phyloP scores from a whole-genome alignment of 1,284 basidiomycete genomes.

The Paramarasmius palmivorus region DNA sequence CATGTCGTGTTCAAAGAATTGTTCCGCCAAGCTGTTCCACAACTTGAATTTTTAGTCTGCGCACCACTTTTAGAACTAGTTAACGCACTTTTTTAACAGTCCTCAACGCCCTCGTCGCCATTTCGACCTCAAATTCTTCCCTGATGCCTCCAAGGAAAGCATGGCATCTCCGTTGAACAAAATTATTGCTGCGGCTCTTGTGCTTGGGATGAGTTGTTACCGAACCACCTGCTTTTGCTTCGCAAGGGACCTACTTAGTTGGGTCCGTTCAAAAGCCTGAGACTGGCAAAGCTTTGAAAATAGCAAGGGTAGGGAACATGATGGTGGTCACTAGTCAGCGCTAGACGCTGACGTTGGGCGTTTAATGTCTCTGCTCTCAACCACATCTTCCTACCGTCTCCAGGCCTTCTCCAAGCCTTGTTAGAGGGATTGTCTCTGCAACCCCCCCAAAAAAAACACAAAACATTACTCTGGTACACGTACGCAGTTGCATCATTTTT shows the following conservation, averaged over 20 bases:
- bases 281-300: constrained; percentile 33
- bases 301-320: constrained; percentile 30
- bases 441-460: no score
- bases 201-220: constrained; percentile 88
- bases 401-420: no score
- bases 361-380: no score
- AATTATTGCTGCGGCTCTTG: constrained; percentile 91
- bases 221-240: constrained; percentile 76
- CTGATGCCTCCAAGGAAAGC: constrained; percentile 68
- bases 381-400: no score
- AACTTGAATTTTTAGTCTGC: background rate
- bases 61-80: background rate
- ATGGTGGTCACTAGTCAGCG: no score
- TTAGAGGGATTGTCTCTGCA: no score
- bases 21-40: constrained; percentile 78
- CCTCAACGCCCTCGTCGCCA: constrained; percentile 73
- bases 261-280: constrained; percentile 74
- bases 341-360: no score
- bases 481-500: no score
- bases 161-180: constrained; percentile 70
- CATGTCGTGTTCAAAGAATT: constrained; percentile 66
- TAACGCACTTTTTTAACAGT: constrained; percentile 75
- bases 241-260: constrained; percentile 80
- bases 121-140: constrained; percentile 60
- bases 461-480: no score